Base-by-base conservation (phyloP, 179 eudicot species). In the Beta macrorhiza region DNA sequence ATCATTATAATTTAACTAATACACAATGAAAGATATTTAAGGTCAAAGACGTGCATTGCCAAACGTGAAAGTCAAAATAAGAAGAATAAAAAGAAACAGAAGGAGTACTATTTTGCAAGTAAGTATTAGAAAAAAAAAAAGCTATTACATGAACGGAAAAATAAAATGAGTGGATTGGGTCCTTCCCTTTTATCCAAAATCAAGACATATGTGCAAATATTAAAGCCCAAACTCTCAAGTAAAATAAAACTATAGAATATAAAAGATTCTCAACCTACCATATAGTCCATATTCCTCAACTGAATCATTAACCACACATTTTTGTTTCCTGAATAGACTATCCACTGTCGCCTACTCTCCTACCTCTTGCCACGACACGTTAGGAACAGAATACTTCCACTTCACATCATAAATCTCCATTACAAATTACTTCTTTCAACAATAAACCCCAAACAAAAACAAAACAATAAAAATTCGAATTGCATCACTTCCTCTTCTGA, bases 241-340 rank as follows among this genome's bases (percentile, higher is more conserved):
- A 29, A 29, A 29, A 29, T 29, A 29, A 29, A 29, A 29, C 32
- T 29, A 29, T 29, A 29, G 49, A 74, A 25, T 56, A 14, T 55
- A 74, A 61, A 51, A 19, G 49, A 55, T 53, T 74, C 64, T 74
- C 19, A 74, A n/a, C 77, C 63, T 29, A 55, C 63, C 63, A 22
- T 74, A 13, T 7, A 29, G 32, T 29, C 32, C 32, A 29, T 29
- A 29, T 73, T 22, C 20, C 47, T 56, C 63, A 25, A 14, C 45
- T 55, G 19, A 53, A 22, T 74, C 22, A 74, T 57, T 53, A 29
- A 74, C 65, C 77, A 74, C 64, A 56, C 77, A 74, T 8, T 56
- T 5, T 29, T 57, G 78, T 58, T 74, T 74, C 52, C 63, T 29
- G 49, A 56, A 37, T 74, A 57, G 78, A 74, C 78, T 57, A 56